These are phyloP conservation scores for Fusarium caatingaense DNA, from an alignment of 2,329 filamentous ascomycete genomes.

Conservation along the genomic window DNA sequence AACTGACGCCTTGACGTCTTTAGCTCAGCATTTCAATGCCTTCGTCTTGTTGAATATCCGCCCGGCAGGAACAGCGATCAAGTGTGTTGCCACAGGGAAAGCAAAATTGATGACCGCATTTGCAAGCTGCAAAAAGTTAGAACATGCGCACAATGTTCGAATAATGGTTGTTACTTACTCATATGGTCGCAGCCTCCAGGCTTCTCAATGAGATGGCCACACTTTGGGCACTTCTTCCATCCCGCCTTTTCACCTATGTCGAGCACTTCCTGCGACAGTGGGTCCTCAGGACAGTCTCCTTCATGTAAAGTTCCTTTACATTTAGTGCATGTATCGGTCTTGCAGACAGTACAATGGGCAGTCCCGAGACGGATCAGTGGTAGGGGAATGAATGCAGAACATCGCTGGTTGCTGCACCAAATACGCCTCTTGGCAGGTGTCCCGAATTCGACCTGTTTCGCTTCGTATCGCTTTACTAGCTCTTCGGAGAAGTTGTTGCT, in stretches of 20 bases:
- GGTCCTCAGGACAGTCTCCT: slow-evolving; percentile 61
- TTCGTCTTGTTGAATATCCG: not conserved
- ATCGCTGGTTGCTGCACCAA: slow-evolving; percentile 60
- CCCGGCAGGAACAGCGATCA: not conserved
- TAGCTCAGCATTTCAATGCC: not conserved
- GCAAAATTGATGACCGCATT: not conserved
- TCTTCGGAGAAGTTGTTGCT: slow-evolving; percentile 45
- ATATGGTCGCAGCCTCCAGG: slow-evolving; percentile 66
- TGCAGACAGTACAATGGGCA: slow-evolving; percentile 58
- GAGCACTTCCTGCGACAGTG: slow-evolving; percentile 53
- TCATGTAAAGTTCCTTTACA: slow-evolving; percentile 62
- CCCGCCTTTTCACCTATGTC: slow-evolving; percentile 53
- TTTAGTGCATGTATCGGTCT: slow-evolving; percentile 56
- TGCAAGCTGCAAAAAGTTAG: not conserved
- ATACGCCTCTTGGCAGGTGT: slow-evolving; percentile 55
- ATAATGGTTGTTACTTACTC: slow-evolving; percentile 54
- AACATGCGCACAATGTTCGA: too few relatives aligned
- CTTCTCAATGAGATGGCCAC: slow-evolving; percentile 61
- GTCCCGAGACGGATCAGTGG: slow-evolving; percentile 47
- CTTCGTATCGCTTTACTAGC: slow-evolving; percentile 53
- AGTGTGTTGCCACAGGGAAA: not conserved
- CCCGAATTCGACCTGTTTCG: slow-evolving; percentile 61
- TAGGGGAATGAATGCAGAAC: slow-evolving; percentile 60
- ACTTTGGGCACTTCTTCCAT: slow-evolving; percentile 64
- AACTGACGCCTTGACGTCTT: not conserved